Percentiles rank a stretch among this genome's conserved stretches.
Conservation (phyloP, 2,329 filamentous ascomycete genomes). For the Aphanoascus verrucosus region DNA sequence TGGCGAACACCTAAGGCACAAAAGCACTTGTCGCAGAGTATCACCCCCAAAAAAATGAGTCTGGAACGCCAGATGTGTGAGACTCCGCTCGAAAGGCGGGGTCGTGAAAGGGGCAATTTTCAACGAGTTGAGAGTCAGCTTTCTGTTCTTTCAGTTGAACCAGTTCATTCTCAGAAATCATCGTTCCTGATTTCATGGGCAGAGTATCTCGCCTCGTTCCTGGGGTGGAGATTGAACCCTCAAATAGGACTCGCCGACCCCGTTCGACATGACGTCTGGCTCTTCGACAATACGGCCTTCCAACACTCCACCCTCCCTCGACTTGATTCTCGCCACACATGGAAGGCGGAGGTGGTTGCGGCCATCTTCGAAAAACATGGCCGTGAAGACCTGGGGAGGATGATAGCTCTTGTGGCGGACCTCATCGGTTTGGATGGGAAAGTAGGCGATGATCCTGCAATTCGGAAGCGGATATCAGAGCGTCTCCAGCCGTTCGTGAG, state of each 20-base stretch:
- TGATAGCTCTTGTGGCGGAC: constrained; percentile 60
- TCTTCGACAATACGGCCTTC: constrained; percentile 82
- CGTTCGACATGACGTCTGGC: constrained; percentile 66
- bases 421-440: constrained; percentile 56
- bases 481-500: constrained; percentile 59
- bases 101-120: constrained; percentile 14
- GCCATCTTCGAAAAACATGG: constrained; percentile 68
- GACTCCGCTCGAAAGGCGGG: constrained; percentile 11
- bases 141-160: constrained; percentile 1
- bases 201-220: constrained; percentile 24
- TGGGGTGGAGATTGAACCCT: constrained; percentile 42
- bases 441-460: constrained; percentile 41
- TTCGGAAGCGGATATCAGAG: constrained; percentile 54
- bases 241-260: constrained; percentile 50
- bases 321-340: constrained; percentile 34
- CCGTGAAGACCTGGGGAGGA: constrained; percentile 54
- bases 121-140: constrained; percentile 14
- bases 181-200: constrained; percentile 12
- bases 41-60: background rate
- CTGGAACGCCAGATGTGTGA: constrained; percentile 7
- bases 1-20: background rate
- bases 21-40: background rate
- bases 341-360: constrained; percentile 74
- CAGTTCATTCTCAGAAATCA: constrained; percentile 5
- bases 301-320: constrained; percentile 27